Percentiles rank a stretch among this genome's conserved stretches.
Conservation (phyloP, 768 basidiomycete genomes). For the Bullera alba region DNA sequence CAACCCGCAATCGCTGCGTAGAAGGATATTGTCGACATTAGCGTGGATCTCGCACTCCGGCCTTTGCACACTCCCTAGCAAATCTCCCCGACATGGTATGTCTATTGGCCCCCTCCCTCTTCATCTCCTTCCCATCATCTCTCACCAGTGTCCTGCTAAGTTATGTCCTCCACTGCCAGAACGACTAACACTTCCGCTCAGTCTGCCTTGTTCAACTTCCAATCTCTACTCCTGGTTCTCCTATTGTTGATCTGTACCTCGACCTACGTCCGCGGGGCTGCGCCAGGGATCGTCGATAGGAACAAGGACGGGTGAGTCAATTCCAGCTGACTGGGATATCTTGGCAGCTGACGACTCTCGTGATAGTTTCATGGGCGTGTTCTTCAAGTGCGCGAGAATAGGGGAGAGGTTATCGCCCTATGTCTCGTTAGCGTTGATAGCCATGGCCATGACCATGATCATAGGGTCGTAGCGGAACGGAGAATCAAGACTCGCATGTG, state of each 20-base stretch:
- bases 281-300: conserved; percentile 80
- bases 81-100: no score
- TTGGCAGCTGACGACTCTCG: background rate
- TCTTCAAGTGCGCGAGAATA: conserved; percentile 94
- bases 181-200: conserved; percentile 31
- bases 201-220: conserved; percentile 98
- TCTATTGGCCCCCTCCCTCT: no score
- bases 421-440: conserved; percentile 82
- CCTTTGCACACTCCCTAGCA: no score
- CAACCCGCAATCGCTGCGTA: no score
- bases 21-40: no score
- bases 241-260: conserved; percentile 93
- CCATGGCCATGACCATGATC: conserved; percentile 74
- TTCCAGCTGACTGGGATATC: background rate
- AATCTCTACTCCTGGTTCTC: conserved; percentile 86
- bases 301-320: conserved; percentile 81
- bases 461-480: conserved; percentile 5
- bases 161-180: background rate
- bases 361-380: conserved; percentile 79
- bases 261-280: conserved; percentile 85
- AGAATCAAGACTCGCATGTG: background rate
- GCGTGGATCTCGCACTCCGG: no score
- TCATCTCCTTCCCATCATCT: background rate
- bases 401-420: conserved; percentile 95
- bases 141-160: background rate